A percentile compares a stretch with the other conserved stretches of the same genome.
These are phyloP conservation scores for Sporothrix schenckii DNA, from an alignment of 2,329 filamentous ascomycete genomes.

Conservation along the genomic window DNA sequence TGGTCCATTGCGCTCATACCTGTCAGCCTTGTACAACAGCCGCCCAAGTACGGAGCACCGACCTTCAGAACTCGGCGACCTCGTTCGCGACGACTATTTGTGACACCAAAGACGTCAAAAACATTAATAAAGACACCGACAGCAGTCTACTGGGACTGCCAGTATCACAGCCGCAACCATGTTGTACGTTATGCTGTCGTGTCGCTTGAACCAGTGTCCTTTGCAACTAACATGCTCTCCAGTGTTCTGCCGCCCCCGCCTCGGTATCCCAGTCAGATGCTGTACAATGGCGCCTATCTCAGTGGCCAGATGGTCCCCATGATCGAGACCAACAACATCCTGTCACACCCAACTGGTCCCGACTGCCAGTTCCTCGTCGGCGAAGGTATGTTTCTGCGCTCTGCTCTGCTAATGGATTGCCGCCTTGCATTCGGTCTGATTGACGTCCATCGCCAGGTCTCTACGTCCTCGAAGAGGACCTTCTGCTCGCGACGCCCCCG, in stretches of 20 bases:
- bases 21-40: not conserved
- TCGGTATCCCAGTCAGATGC: conserved; percentile 74
- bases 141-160: not conserved
- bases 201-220: not conserved
- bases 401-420: not conserved
- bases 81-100: not conserved
- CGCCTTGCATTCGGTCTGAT: not conserved
- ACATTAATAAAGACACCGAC: not conserved
- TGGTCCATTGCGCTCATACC: not conserved
- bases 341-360: conserved; percentile 76
- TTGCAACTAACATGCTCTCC: conserved; percentile 26
- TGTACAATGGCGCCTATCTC: conserved; percentile 72
- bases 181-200: conserved; percentile 31
- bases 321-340: conserved; percentile 91
- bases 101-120: not conserved
- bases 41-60: not conserved
- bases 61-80: not conserved
- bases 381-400: conserved; percentile 66
- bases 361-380: conserved; percentile 91
- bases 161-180: conserved; percentile 30
- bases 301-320: conserved; percentile 71
- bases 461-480: conserved; percentile 86
- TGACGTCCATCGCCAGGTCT: conserved; percentile 61
- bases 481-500: conserved; percentile 89
- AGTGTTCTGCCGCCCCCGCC: conserved; percentile 86